These are phyloP conservation scores for Stentor roeselii DNA, from an alignment of 73 alveolate species.

Conservation along the genomic window DNA sequence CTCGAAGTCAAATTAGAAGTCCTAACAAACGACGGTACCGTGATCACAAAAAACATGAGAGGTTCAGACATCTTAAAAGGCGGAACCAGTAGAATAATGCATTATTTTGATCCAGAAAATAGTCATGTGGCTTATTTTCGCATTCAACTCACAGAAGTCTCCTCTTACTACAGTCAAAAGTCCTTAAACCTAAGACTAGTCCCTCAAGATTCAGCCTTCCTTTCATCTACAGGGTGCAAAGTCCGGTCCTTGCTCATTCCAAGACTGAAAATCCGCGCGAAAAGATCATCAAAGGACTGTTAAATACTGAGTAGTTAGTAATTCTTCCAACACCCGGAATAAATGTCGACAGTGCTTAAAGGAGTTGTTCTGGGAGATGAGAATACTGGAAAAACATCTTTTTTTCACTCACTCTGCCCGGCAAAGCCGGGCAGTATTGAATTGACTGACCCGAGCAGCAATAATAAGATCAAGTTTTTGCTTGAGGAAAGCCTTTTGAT, in stretches of 20 bases:
- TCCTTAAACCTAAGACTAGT: background rate
- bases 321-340: too few relatives aligned
- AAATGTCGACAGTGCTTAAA: background rate
- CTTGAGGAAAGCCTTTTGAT: background rate
- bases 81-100: background rate
- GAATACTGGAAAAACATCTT: background rate
- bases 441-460: background rate
- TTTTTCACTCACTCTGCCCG: background rate
- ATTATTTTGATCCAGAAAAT: background rate
- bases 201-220: too few relatives aligned
- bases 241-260: too few relatives aligned
- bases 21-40: background rate
- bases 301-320: too few relatives aligned
- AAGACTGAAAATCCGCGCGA: too few relatives aligned
- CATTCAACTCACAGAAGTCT: background rate
- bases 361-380: slow-evolving; percentile 9
- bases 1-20: background rate
- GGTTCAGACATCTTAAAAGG: background rate
- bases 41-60: background rate
- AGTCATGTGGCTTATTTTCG: background rate
- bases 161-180: background rate
- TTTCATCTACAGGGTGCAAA: too few relatives aligned
- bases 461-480: background rate
- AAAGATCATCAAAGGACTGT: too few relatives aligned
- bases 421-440: background rate